A percentile compares a stretch with the other conserved stretches of the same genome.
These are phyloP conservation scores for Solanum rostratum DNA, from an alignment of 257 asterid genomes.

Conservation along the genomic window DNA sequence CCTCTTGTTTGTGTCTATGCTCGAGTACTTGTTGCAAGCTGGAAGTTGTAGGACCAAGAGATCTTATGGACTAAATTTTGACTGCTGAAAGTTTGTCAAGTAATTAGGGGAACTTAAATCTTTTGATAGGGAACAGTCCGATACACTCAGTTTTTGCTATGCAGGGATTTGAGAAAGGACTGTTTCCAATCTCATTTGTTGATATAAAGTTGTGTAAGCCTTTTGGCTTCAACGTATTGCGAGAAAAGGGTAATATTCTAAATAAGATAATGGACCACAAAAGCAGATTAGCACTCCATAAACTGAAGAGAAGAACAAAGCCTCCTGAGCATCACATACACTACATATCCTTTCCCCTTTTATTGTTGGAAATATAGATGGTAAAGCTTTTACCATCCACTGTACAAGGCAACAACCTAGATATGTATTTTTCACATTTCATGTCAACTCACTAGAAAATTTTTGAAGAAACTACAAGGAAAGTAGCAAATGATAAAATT, in stretches of 20 bases:
- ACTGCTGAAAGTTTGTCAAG: neutral
- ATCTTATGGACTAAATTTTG: neutral
- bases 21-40: neutral
- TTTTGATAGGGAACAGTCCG: too few relatives aligned
- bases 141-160: too few relatives aligned
- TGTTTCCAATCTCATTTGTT: neutral
- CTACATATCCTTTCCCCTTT: constrained; percentile 1
- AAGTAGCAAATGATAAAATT: constrained; percentile 7
- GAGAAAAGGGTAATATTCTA: neutral
- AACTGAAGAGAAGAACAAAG: neutral
- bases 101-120: neutral
- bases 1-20: neutral
- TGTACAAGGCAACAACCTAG: constrained; percentile 26
- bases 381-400: constrained; percentile 20
- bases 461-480: neutral
- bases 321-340: neutral
- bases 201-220: neutral
- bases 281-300: neutral
- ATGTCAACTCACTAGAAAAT: constrained; percentile 7
- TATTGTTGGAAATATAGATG: constrained; percentile 21
- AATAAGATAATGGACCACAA: neutral
- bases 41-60: neutral
- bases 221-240: neutral
- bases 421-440: constrained; percentile 17
- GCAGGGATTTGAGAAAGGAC: neutral